A percentile compares a stretch with the other conserved stretches of the same genome.
Conservation (phyloP, 2,329 filamentous ascomycete species). For the Trichoderma guizhouense region DNA sequence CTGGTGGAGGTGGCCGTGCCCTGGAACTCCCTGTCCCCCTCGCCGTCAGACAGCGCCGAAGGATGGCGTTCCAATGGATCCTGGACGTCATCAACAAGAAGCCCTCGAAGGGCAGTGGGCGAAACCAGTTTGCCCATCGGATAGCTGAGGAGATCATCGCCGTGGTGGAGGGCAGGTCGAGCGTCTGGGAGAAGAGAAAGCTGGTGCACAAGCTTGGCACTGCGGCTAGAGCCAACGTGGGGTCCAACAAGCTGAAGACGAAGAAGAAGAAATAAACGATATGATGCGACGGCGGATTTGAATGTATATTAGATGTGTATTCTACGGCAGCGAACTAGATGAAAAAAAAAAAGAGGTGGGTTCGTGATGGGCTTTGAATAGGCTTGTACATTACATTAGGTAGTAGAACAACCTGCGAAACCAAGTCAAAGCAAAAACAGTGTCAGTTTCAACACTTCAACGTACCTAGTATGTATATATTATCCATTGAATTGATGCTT, state of each 20-base stretch:
- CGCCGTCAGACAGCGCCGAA: constrained; percentile 67
- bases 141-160: constrained; percentile 83
- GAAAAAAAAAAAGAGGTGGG: not conserved
- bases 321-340: not conserved
- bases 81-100: constrained; percentile 78
- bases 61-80: constrained; percentile 84
- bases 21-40: constrained; percentile 82
- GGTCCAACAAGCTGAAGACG: constrained; percentile 35
- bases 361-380: not conserved
- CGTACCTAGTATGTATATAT: not conserved
- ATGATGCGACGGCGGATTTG: not conserved
- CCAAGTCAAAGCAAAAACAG: not conserved
- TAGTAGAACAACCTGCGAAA: not conserved
- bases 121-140: constrained; percentile 68
- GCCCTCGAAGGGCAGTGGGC: constrained; percentile 67
- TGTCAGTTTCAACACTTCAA: not conserved
- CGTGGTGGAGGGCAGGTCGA: constrained; percentile 81
- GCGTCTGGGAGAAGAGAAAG: constrained; percentile 78
- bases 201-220: constrained; percentile 79
- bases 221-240: constrained; percentile 70
- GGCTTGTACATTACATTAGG: not conserved
- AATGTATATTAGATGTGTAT: constrained; percentile 18
- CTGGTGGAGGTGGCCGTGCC: constrained; percentile 80
- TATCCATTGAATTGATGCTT: not conserved
- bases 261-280: constrained; percentile 35